phyloP scores from a whole-genome alignment of 2,329 filamentous ascomycete species.

The Aphanoascus verrucosus region DNA sequence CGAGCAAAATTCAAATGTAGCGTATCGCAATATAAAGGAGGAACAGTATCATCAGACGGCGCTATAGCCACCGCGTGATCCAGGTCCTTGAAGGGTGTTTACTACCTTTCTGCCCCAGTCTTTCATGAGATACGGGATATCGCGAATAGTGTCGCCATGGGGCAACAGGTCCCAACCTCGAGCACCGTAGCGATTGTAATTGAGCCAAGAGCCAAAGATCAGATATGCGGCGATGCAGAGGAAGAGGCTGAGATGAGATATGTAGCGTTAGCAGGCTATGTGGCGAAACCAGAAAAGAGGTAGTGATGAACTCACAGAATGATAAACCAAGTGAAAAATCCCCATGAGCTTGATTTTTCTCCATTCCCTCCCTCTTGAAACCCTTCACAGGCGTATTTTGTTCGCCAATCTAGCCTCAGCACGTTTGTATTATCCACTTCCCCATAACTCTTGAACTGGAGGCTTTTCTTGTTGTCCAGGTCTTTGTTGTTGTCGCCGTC shows the following conservation, averaged over 20 bases:
- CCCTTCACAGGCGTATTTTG: slow-evolving; percentile 66
- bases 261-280: neutral
- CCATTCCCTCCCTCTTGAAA: slow-evolving; percentile 30
- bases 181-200: slow-evolving; percentile 94
- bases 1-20: neutral
- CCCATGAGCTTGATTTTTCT: slow-evolving; percentile 55
- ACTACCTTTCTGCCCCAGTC: slow-evolving; percentile 74
- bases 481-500: slow-evolving; percentile 25
- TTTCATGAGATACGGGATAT: slow-evolving; percentile 82
- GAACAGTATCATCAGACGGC: slow-evolving; percentile 54
- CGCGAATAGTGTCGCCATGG: slow-evolving; percentile 82
- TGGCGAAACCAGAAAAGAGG: neutral
- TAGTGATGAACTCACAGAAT: slow-evolving; percentile 58
- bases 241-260: slow-evolving; percentile 56
- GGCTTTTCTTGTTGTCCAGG: slow-evolving; percentile 42
- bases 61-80: slow-evolving; percentile 82
- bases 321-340: slow-evolving; percentile 95
- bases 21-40: neutral
- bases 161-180: slow-evolving; percentile 91
- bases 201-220: slow-evolving; percentile 97
- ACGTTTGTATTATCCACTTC: slow-evolving; percentile 51
- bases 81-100: slow-evolving; percentile 72
- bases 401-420: slow-evolving; percentile 71
- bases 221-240: slow-evolving; percentile 77
- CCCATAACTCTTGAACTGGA: slow-evolving; percentile 66